A percentile compares a stretch with the other conserved stretches of the same genome.
Conservation (phyloP, 768 basidiomycete species). For the Hemileccinum impolitum region DNA sequence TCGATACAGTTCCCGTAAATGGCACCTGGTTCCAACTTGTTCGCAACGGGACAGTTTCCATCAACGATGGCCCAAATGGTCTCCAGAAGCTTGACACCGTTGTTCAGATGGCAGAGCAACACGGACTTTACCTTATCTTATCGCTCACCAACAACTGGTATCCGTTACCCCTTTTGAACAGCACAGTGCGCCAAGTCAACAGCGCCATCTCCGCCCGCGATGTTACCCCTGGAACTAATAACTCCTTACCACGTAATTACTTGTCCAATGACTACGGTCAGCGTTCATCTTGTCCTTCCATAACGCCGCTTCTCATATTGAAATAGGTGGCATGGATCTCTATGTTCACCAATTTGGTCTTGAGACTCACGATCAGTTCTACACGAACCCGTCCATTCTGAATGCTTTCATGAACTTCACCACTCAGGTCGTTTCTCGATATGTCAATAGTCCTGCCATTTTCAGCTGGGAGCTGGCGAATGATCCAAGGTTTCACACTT, state of each 20-base stretch:
- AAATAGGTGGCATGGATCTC: slow-evolving; percentile 60
- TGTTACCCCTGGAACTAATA: slow-evolving; percentile 33
- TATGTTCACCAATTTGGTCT: slow-evolving; percentile 52
- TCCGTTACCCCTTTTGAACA: slow-evolving; percentile 37
- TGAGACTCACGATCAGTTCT: slow-evolving; percentile 55
- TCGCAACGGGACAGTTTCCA: slow-evolving; percentile 46
- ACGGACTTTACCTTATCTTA: slow-evolving; percentile 49
- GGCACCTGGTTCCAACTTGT: slow-evolving; percentile 67
- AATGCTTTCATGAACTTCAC: slow-evolving; percentile 57
- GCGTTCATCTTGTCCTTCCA: background rate
- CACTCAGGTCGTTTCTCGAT: slow-evolving; percentile 51
- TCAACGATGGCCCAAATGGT: slow-evolving; percentile 62
- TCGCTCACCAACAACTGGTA: slow-evolving; percentile 65
- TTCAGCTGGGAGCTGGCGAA: slow-evolving; percentile 64
- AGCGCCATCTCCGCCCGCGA: slow-evolving; percentile 21
- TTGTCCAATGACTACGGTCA: slow-evolving; percentile 63
- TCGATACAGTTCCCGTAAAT: slow-evolving; percentile 47
- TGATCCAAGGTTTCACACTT: slow-evolving; percentile 48
- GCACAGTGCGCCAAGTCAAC: slow-evolving; percentile 2
- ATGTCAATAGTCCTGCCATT: slow-evolving; percentile 49
- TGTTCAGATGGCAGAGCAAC: slow-evolving; percentile 49
- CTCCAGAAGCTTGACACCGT: slow-evolving; percentile 62
- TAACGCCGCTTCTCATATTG: slow-evolving; percentile 3
- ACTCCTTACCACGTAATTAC: slow-evolving; percentile 45
- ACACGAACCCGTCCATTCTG: slow-evolving; percentile 46